Percentiles rank a stretch among this genome's conserved stretches.
These are phyloP conservation scores for Chondrostereum purpureum DNA, from an alignment of 1,284 basidiomycete species.

Conservation along the genomic window DNA sequence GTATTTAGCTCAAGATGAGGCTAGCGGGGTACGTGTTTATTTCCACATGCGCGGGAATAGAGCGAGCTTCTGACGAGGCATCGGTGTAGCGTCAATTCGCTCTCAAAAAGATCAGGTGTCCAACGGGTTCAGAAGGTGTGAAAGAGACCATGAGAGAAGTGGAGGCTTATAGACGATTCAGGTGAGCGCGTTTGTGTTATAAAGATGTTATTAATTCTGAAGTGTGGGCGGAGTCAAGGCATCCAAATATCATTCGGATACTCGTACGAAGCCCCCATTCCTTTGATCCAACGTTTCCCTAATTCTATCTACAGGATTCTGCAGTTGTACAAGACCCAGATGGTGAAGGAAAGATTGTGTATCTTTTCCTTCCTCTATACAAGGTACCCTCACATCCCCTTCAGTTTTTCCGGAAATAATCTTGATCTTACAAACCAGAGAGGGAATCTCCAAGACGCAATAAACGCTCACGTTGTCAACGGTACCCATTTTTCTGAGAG, in stretches of 20 bases:
- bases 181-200: constrained; percentile 42
- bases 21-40: constrained; percentile 57
- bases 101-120: constrained; percentile 89
- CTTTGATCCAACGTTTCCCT: constrained; percentile 1
- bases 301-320: constrained; percentile 59
- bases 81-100: constrained; percentile 75
- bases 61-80: neutral
- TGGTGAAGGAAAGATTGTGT: constrained; percentile 92
- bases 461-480: constrained; percentile 82
- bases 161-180: constrained; percentile 87
- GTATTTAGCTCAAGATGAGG: constrained; percentile 84
- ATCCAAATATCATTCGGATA: constrained; percentile 86
- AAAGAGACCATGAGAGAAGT: constrained; percentile 86
- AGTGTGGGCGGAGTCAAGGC: constrained; percentile 37
- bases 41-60: constrained; percentile 1
- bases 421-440: constrained; percentile 39
- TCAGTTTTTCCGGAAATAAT: constrained; percentile 10
- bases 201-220: neutral
- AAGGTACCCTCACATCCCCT: constrained; percentile 39
- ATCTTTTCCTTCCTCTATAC: constrained; percentile 87
- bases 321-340: constrained; percentile 90
- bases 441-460: constrained; percentile 93
- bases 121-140: constrained; percentile 75
- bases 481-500: constrained; percentile 81
- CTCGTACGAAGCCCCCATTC: constrained; percentile 38